Percentiles rank a stretch among this genome's conserved stretches.
Conservation (phyloP, 2,329 filamentous ascomycete genomes). For the Stagonosporopsis vannaccii region DNA sequence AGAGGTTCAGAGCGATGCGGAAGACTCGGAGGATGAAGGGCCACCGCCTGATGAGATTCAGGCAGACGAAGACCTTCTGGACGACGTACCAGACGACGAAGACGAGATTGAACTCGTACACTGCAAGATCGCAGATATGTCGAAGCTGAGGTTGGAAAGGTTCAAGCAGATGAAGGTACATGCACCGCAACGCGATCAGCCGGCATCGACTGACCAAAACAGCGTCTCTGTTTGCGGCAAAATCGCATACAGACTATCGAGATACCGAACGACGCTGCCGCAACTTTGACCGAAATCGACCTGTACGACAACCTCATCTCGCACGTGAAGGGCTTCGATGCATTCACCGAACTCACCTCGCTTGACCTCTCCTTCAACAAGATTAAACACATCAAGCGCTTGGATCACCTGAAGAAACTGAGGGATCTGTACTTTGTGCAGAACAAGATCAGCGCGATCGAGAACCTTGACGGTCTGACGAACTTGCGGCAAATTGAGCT, state of each 20-base stretch:
- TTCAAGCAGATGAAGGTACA: conserved; percentile 74
- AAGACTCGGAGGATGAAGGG: conserved; percentile 75
- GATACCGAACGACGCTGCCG: conserved; percentile 70
- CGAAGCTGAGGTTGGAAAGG: conserved; percentile 79
- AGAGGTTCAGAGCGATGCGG: conserved; percentile 72
- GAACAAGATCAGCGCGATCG: conserved; percentile 90
- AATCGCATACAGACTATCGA: conserved; percentile 86
- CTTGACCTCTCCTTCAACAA: conserved; percentile 98
- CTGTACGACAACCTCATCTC: conserved; percentile 96
- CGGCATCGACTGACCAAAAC: conserved; percentile 18
- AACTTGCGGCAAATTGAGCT: conserved; percentile 86
- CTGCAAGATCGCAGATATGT: conserved; percentile 79
- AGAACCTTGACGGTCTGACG: conserved; percentile 77
- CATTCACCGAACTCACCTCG: conserved; percentile 74
- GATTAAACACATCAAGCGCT: conserved; percentile 95
- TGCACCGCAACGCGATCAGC: not conserved
- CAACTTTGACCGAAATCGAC: conserved; percentile 81
- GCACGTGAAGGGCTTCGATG: conserved; percentile 83
- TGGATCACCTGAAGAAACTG: conserved; percentile 78
- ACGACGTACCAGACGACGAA: conserved; percentile 63
- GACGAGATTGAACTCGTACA: conserved; percentile 84
- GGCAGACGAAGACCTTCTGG: conserved; percentile 61
- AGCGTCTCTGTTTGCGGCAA: conserved; percentile 87
- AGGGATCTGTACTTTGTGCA: conserved; percentile 91
- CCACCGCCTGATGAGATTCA: conserved; percentile 46